These are phyloP conservation scores for Epichloe amarillans DNA, from an alignment of 2,329 filamentous ascomycete species.

Conservation along the genomic window DNA sequence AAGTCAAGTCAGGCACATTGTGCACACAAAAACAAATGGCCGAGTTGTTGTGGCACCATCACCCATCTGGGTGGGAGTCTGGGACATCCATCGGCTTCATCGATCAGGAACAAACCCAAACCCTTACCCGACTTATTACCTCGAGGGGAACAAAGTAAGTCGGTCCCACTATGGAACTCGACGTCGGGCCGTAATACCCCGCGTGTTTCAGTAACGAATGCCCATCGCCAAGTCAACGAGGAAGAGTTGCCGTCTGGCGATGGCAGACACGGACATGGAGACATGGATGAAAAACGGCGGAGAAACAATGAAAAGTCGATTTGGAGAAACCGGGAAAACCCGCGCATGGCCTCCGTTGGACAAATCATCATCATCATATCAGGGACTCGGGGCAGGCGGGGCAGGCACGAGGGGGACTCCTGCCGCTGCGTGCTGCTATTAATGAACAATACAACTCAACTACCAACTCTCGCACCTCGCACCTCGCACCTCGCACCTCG, in stretches of 20 bases:
- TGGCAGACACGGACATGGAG: not conserved
- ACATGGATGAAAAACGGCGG: not conserved
- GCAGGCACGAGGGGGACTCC: too few species aligned
- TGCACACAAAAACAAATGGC: not conserved
- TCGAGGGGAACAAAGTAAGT: not conserved
- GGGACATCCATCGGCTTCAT: not conserved
- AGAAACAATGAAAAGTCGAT: not conserved
- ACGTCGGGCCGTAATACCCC: conserved; percentile 2
- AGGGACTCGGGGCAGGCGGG: not conserved
- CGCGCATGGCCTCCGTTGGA: not conserved
- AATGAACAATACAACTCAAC: too few species aligned
- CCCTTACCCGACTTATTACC: too few species aligned
- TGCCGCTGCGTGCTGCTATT: too few species aligned
- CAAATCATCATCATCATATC: not conserved
- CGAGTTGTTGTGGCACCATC: not conserved
- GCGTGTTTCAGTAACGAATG: conserved; percentile 13
- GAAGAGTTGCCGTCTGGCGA: not conserved
- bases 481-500: too few species aligned
- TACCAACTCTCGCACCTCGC: too few species aligned
- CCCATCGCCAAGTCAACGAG: conserved; percentile 13
- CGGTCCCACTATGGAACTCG: not conserved
- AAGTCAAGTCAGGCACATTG: not conserved
- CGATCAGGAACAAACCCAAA: not conserved
- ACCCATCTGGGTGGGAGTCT: too few species aligned
- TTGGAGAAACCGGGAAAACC: too few species aligned